These are phyloP conservation scores for Solioccasus polychromus DNA, from an alignment of 768 basidiomycete species.

Conservation along the genomic window DNA sequence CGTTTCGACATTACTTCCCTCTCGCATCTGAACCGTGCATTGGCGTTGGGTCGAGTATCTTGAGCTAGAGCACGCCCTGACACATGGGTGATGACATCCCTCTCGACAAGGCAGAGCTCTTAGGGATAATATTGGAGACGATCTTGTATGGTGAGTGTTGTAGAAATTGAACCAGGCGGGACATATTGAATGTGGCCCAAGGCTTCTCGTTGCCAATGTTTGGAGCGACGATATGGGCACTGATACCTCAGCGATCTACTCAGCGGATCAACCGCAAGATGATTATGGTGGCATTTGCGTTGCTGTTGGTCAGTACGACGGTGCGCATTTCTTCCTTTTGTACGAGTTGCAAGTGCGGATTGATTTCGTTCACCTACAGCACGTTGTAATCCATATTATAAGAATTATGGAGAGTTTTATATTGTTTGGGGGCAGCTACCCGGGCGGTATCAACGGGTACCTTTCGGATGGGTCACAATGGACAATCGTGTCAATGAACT, in stretches of 20 bases:
- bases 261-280: constrained; percentile 18
- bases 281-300: constrained; percentile 22
- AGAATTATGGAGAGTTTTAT: constrained; percentile 28
- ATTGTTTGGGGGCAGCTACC: constrained; percentile 10
- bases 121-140: constrained; percentile 17
- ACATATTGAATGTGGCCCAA: constrained; percentile 1
- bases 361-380: constrained; percentile 12
- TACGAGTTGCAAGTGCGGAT: not conserved
- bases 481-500: constrained; percentile 29
- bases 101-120: constrained; percentile 20
- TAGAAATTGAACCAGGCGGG: no score
- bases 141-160: constrained; percentile 16
- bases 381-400: constrained; percentile 24
- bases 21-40: no score
- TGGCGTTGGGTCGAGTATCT: no score
- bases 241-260: constrained; percentile 11
- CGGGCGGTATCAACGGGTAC: constrained; percentile 20
- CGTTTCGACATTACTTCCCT: not conserved
- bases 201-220: constrained; percentile 38
- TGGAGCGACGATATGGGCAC: constrained; percentile 25
- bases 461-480: constrained; percentile 26
- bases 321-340: constrained; percentile 12
- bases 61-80: not conserved
- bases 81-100: constrained; percentile 8
- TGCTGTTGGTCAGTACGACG: constrained; percentile 30